These are phyloP conservation scores for Arthrobotrys sinensis DNA, from an alignment of 2,329 filamentous ascomycete species.

Conservation along the genomic window DNA sequence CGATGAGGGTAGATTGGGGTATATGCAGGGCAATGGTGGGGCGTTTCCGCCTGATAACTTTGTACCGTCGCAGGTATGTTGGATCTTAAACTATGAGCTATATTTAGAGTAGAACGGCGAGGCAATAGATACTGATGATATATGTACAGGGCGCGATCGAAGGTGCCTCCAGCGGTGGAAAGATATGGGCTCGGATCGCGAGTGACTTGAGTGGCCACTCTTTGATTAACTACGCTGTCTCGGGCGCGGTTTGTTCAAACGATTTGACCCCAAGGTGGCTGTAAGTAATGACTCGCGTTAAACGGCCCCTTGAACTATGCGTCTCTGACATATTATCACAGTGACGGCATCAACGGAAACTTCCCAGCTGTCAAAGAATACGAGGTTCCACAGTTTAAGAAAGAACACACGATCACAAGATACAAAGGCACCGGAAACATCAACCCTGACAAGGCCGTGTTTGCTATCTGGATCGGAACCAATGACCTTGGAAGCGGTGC, in stretches of 20 bases:
- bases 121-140: background rate
- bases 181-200: conserved; percentile 79
- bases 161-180: conserved; percentile 76
- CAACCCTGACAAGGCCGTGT: conserved; percentile 76
- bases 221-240: conserved; percentile 79
- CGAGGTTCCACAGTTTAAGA: conserved; percentile 74
- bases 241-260: conserved; percentile 81
- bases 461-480: conserved; percentile 84
- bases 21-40: conserved; percentile 74
- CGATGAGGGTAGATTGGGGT: conserved; percentile 78
- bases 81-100: background rate
- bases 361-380: conserved; percentile 78
- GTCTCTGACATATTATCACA: conserved; percentile 61
- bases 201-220: conserved; percentile 73
- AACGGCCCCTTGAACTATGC: background rate
- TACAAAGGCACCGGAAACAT: conserved; percentile 64
- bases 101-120: background rate
- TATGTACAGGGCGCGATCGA: conserved; percentile 69
- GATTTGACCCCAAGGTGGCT: conserved; percentile 73
- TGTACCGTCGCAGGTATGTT: conserved; percentile 57
- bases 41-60: conserved; percentile 75
- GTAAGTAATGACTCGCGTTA: conserved; percentile 29
- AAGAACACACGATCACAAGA: conserved; percentile 67
- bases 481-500: conserved; percentile 80
- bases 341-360: conserved; percentile 70